A percentile compares a stretch with the other conserved stretches of the same genome.
These are phyloP conservation scores for Endocalyx cinctus DNA, from an alignment of 2,329 filamentous ascomycete genomes.

Conservation along the genomic window DNA sequence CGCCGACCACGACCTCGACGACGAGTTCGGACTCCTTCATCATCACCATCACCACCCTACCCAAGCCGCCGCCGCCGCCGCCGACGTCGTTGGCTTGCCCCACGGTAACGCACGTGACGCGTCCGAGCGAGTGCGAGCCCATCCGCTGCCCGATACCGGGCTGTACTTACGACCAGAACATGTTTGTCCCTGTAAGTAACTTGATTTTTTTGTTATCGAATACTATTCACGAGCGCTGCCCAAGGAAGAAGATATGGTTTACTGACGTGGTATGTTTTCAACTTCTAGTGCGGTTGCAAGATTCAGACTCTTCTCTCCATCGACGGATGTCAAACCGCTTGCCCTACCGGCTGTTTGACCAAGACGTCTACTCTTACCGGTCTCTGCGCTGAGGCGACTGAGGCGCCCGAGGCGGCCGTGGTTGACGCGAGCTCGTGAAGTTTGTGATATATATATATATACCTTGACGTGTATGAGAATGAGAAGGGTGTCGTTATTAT, in stretches of 20 bases:
- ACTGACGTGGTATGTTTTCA: too few species aligned
- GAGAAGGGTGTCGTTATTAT: too few species aligned
- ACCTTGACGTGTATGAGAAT: too few species aligned
- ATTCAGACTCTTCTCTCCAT: conserved; percentile 30
- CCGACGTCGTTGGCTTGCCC: conserved; percentile 23
- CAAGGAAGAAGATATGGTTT: too few species aligned
- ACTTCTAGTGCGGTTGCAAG: conserved; percentile 32
- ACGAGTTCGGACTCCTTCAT: conserved; percentile 16
- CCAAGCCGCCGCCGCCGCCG: conserved; percentile 6
- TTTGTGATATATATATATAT: too few species aligned
- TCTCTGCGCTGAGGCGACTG: conserved; percentile 14
- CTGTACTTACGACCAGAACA: conserved; percentile 23
- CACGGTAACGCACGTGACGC: conserved; percentile 29
- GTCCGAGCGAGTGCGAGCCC: conserved; percentile 26
- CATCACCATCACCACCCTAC: conserved; percentile 22
- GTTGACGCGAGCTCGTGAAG: too few species aligned
- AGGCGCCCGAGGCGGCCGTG: too few species aligned
- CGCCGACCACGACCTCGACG: conserved; percentile 14
- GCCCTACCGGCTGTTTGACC: conserved; percentile 28
- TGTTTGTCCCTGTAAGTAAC: conserved; percentile 29
- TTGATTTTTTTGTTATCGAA: too few species aligned
- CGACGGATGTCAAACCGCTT: conserved; percentile 30
- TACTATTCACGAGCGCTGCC: too few species aligned
- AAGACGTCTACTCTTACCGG: conserved; percentile 24
- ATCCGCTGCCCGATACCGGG: conserved; percentile 32